Base-by-base conservation (phyloP, 2,329 filamentous ascomycete genomes). In the Diaporthe sp. region DNA sequence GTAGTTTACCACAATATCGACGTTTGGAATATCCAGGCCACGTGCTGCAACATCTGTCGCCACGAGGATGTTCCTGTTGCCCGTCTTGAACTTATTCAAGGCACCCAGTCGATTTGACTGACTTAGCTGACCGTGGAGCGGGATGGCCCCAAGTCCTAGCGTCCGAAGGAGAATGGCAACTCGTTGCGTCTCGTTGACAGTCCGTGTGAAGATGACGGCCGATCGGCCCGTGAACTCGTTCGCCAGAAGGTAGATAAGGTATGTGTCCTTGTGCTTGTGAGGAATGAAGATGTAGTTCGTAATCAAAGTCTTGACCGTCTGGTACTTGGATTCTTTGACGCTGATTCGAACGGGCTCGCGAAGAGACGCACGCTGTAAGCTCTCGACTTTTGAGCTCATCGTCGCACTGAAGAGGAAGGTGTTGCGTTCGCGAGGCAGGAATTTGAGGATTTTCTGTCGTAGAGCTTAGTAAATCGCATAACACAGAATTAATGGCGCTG, bases 391-490 rank as follows among this genome's bases (percentile, higher is more conserved):
- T 77, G 93, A 95, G 79, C 92, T 95, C 90, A 98, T 96, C 17
- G 97, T 99, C 1, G 97, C 96, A 5, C 94, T 97, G 88, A 98
- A 98, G 57, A 99, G 92, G 81, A 93, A 97, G 0, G 97, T 98
- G 55, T 92, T 90, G 53, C 92, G 88, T 81, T 95, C 93, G 55
- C 92, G 88, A 0, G 95, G 96, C 6, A 98, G 87, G 37, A 97
- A 95, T 84, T 97, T 96, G 70, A 98, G 90, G 73, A 98, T 95
- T 85, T 98, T 98, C 84, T 98, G 42, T 34, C 10, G 17, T 28
- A 19, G 1, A 39, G 12, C 57, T 76, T 19, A 76, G 69, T 46
- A n/a, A 22, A 3, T 6, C 44, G 39, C 9, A 49, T 28, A 22
- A 22, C 25, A 19, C 19, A 4, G 10, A 13, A 6, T 4, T 2